A percentile compares a stretch with the other conserved stretches of the same genome.
These are phyloP conservation scores for Fraxinus sp. DNA, from an alignment of 305 asterid genomes.

Conservation along the genomic window DNA sequence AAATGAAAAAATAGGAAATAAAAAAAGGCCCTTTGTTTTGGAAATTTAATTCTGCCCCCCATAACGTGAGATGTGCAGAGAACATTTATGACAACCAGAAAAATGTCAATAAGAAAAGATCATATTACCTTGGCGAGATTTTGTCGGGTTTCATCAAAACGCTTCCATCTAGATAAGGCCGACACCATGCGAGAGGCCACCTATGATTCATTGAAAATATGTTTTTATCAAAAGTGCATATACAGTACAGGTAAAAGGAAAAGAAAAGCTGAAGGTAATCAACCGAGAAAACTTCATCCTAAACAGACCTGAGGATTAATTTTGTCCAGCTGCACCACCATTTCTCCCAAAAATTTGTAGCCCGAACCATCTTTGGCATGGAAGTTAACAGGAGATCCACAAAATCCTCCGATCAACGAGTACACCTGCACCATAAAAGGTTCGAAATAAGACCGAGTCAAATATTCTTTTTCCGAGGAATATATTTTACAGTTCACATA, in stretches of 20 bases:
- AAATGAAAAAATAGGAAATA: no score
- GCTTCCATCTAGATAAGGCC: slow-evolving; percentile 80
- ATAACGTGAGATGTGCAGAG: background rate
- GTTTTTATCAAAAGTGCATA: background rate
- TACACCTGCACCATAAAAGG: slow-evolving; percentile 51
- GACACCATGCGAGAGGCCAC: slow-evolving; percentile 83
- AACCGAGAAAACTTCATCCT: background rate
- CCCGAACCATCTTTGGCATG: slow-evolving; percentile 78
- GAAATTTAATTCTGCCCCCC: no score
- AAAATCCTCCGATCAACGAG: slow-evolving; percentile 78
- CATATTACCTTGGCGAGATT: slow-evolving; percentile 61
- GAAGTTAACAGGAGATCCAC: slow-evolving; percentile 68
- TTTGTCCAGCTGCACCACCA: slow-evolving; percentile 75
- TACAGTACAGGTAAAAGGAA: background rate
- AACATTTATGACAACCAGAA: background rate
- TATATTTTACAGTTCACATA: slow-evolving; percentile 12
- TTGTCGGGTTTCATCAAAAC: slow-evolving; percentile 70
- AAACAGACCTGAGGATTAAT: slow-evolving; percentile 68
- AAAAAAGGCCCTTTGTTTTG: no score
- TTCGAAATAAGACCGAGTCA: background rate
- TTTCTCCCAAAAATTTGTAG: slow-evolving; percentile 64
- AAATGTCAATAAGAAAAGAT: background rate
- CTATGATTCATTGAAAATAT: slow-evolving; percentile 30
- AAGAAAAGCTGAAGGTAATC: background rate
- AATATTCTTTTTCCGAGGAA: background rate